Evolutionary conservation across 2,329 filamentous ascomycete species (phyloP).

Genomic region (Diplodia intermedia): DNA sequence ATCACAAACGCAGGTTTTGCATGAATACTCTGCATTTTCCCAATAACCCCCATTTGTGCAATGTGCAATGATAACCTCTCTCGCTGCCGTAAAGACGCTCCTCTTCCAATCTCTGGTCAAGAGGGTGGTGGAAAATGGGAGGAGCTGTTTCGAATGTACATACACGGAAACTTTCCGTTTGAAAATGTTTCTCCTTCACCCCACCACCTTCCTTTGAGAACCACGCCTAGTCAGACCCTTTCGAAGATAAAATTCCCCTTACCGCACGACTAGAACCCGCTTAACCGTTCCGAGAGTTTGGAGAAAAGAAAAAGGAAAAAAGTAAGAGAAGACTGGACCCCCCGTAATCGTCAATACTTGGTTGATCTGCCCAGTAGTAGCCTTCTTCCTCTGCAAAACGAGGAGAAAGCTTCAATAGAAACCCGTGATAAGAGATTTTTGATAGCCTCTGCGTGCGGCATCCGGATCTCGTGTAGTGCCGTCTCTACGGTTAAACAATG

Average conservation of each 20-base stretch:
- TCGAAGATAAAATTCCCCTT: not conserved
- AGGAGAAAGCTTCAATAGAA: not conserved
- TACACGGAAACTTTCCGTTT: not conserved
- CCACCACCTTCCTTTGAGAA: not conserved
- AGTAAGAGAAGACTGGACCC: not conserved
- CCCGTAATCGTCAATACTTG: not conserved
- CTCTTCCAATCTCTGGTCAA: not conserved
- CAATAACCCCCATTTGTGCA: not conserved
- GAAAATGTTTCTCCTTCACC: not conserved
- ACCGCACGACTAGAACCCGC: not conserved
- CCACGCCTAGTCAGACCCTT: not conserved
- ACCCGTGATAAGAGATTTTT: not conserved
- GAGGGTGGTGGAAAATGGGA: not conserved
- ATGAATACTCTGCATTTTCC: not conserved
- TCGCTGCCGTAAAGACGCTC: not conserved
- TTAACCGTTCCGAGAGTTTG: not conserved
- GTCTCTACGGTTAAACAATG: not conserved
- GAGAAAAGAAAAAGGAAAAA: not conserved
- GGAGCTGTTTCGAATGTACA: not conserved
- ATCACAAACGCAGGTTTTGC: not conserved
- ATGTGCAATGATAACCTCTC: not conserved
- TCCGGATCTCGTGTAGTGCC: not conserved
- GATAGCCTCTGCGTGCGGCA: not conserved
- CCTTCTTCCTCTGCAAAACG: not conserved
- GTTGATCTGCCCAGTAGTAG: not conserved